Conservation (phyloP, 371 early-diverging fungal genomes). For the Saksenaea vasiformis region DNA sequence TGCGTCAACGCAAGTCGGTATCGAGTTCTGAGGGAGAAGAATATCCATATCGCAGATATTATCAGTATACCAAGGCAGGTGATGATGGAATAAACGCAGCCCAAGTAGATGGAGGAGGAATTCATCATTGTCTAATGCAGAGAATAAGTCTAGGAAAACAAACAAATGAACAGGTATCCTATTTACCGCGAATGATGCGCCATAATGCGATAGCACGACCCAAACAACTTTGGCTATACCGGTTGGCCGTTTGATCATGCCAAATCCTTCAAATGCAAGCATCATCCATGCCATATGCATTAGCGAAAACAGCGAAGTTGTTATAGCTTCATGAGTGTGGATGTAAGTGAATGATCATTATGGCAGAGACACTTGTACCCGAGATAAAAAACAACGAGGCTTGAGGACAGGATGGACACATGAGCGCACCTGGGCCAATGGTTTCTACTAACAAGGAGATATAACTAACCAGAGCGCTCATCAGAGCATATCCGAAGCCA, state of each 20-base stretch:
- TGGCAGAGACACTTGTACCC: conserved; percentile 30
- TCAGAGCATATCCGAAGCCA: conserved; percentile 73
- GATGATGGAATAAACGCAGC: conserved; percentile 55
- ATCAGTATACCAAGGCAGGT: conserved; percentile 44
- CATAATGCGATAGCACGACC: conserved; percentile 60
- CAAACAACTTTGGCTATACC: conserved; percentile 41
- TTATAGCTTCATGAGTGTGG: conserved; percentile 49
- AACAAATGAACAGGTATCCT: not conserved
- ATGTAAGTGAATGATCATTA: not conserved
- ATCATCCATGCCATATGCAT: conserved; percentile 76
- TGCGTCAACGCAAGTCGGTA: conserved; percentile 10
- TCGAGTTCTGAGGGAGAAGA: conserved; percentile 30
- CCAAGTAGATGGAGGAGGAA: conserved; percentile 38
- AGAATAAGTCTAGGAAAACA: not conserved
- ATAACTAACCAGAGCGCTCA: conserved; percentile 67
- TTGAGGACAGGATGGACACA: conserved; percentile 67
- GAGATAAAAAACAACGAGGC: conserved; percentile 65
- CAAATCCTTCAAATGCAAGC: conserved; percentile 69
- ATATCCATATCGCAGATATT: conserved; percentile 37
- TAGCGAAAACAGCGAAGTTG: conserved; percentile 68
- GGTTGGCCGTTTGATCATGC: conserved; percentile 20
- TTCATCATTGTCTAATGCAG: conserved; percentile 50
- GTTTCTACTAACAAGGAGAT: conserved; percentile 66
- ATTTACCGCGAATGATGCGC: conserved; percentile 62
- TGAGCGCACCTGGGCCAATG: conserved; percentile 67